Conservation (phyloP, 768 basidiomycete genomes). For the Hebeloma cylindrosporum region DNA sequence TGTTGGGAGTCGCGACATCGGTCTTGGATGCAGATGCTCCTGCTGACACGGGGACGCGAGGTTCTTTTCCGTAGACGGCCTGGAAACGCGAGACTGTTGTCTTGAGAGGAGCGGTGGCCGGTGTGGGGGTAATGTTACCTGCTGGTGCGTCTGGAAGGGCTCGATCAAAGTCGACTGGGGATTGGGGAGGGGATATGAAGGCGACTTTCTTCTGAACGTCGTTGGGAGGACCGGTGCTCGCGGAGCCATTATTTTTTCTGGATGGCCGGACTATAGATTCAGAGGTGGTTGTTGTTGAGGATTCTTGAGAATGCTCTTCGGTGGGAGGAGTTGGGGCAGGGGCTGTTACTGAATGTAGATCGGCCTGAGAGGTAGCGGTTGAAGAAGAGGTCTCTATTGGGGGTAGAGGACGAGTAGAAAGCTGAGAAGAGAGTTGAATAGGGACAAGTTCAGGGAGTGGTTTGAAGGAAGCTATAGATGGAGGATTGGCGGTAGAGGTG, state of each 20-base stretch:
- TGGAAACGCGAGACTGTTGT: conserved; percentile 78
- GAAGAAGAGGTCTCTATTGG: conserved; percentile 29
- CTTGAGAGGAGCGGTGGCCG: conserved; percentile 44
- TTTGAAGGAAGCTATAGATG: conserved; percentile 57
- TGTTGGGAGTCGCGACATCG: conserved; percentile 49
- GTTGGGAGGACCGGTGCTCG: conserved; percentile 27
- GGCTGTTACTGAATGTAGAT: conserved; percentile 19
- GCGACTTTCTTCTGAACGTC: conserved; percentile 84
- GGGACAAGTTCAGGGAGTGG: conserved; percentile 69
- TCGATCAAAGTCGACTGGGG: conserved; percentile 58
- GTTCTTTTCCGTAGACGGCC: conserved; percentile 67
- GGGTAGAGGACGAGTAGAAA: conserved; percentile 31
- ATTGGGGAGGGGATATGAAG: conserved; percentile 79
- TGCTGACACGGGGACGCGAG: conserved; percentile 65
- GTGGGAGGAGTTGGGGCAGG: conserved; percentile 18
- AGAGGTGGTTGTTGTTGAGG: conserved; percentile 29
- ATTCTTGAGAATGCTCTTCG: conserved; percentile 23
- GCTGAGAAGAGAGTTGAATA: conserved; percentile 33
- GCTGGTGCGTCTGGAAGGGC: conserved; percentile 48
- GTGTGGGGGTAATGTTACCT: conserved; percentile 27
- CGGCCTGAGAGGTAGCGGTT: conserved; percentile 26
- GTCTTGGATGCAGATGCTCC: conserved; percentile 65
- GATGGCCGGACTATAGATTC: conserved; percentile 33
- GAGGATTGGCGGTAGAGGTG: conserved; percentile 40
- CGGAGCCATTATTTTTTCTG: conserved; percentile 37